phyloP scores from a whole-genome alignment of 495 filamentous ascomycete species.

The Lophiotrema nucula region DNA sequence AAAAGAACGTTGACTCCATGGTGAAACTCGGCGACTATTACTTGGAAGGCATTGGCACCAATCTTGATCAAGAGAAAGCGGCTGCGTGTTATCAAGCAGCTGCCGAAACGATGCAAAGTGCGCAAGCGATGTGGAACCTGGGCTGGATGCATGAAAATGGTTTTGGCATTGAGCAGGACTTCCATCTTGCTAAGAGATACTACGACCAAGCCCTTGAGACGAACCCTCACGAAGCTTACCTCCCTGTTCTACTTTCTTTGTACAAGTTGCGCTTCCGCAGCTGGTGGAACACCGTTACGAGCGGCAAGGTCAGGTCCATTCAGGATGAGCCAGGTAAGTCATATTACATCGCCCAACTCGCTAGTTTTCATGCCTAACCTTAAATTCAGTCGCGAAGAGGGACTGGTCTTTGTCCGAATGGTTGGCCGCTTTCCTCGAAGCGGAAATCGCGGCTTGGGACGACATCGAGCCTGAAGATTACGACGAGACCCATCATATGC shows the following conservation, averaged over 20 bases:
- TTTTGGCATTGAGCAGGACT: conserved; percentile 88
- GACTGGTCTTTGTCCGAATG: conserved; percentile 77
- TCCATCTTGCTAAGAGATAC: conserved; percentile 92
- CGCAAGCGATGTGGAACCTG: conserved; percentile 94
- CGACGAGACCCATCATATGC: conserved; percentile 46
- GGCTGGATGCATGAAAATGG: conserved; percentile 99
- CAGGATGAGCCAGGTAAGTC: conserved; percentile 78
- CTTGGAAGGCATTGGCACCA: conserved; percentile 71
- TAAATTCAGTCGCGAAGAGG: conserved; percentile 59
- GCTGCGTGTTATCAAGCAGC: conserved; percentile 89
- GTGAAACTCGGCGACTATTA: conserved; percentile 99
- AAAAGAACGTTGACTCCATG: conserved; percentile 87
- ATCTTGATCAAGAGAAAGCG: conserved; percentile 75
- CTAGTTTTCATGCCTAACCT: too few species aligned
- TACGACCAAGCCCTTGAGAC: conserved; percentile 91
- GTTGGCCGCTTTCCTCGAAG: conserved; percentile 77
- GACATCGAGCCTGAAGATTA: conserved; percentile 52
- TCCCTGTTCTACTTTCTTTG: conserved; percentile 87
- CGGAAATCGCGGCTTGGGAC: conserved; percentile 63
- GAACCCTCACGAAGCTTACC: conserved; percentile 79
- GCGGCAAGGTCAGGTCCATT: conserved; percentile 86
- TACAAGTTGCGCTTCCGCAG: conserved; percentile 81
- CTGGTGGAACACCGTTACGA: conserved; percentile 89
- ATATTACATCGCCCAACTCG: background rate
- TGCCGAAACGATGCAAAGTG: conserved; percentile 84